Evolutionary conservation across 2,329 filamentous ascomycete species (phyloP), one percentile per base, ranked within the genome.

Genomic region (Endocalyx cinctus): DNA sequence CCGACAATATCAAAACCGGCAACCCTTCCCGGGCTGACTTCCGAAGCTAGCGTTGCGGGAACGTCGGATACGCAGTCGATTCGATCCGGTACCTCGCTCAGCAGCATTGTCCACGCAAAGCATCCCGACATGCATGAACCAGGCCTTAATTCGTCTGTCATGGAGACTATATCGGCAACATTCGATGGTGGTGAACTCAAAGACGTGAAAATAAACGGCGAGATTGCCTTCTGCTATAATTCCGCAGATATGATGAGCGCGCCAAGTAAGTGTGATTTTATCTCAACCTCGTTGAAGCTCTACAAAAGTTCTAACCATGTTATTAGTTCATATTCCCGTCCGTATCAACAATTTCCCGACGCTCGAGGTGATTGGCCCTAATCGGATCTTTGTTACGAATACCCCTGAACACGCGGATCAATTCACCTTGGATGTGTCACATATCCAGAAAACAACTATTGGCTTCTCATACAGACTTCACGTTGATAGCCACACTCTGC

Each of bases 401-500:
- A 62, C 67, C 1, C 54, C 70, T 1, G 77, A 82, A 8, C 79
- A 75, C 37, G 74, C 83, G 4, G 89, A 94, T 38, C 82, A 90
- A 53, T 98, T 94, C 62, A 76, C 69, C 0, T 66, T 98, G 19
- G 77, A 89, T 41, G 64, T 92, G 6, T 70, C 79, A 11, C 79
- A 82, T 54, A 74, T 96, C 41, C 70, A 79, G 47, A 79, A 82
- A 49, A 82, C 86, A 2, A 75, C 82, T 0, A 80, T 90, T 6
- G 90, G 84, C 6, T 97, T 98, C 66, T 94, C 92, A 39, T 98
- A 97, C 60, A 85, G 89, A 51, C 70, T 96, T 10, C 86, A 92
- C 46, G 62, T 85, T 18, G 80, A 88, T 19, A 69, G 76, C 13
- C 47, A 60, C 5, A 42, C 60, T 2, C 43, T 59, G 3, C 59